Base-by-base conservation (phyloP, 164 flowering plant genomes). In the Tetrastigma voinierianum region DNA sequence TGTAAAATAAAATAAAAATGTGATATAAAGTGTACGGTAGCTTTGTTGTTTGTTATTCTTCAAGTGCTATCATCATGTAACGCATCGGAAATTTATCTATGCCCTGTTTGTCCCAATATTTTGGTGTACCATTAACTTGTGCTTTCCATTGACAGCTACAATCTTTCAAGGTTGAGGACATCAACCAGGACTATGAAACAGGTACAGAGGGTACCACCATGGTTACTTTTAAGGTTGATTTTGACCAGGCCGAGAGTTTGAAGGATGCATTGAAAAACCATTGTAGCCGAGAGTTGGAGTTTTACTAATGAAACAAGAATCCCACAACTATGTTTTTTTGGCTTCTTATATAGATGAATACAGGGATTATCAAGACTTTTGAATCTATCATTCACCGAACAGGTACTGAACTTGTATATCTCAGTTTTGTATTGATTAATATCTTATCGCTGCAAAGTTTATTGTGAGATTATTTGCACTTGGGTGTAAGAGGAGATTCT, bases 131-230 rank as follows among this genome's bases (percentile, higher is more conserved):
- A 51, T n/a, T n/a, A n/a, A 10, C 43, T n/a, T 57, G 6, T 53
- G 17, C 20, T 65, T 51, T 17, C 9, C 58, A 16, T 51, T 60
- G 70, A 52, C 98, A 93, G 99, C 78, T 95, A 20, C 97, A 92
- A 67, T 78, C 81, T 53, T 87, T 88, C 81, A 78, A 85, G 73
- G 97, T 75, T 25, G 95, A 87, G 72, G 90, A 88, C 70, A 85
- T 92, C 70, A 81, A 82, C 70, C 93, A 92, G 71, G 97, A 90
- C 61, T 95, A 90, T 81, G 98, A 92, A 13, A 89, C 91, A 51
- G 94, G 93, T 58, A 88, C 88, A 82, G 97, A 91, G 54, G 89
- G 83, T 21, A 80, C 77, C 54, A 78, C 89, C 49, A 81, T 87
- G 87, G 83, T 95, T 20, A 83, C 90, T 63, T 95, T 95, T 76